Evolutionary conservation across 2,329 filamentous ascomycete species (phyloP).

Genomic region (Rhexocercosporidium sp.): DNA sequence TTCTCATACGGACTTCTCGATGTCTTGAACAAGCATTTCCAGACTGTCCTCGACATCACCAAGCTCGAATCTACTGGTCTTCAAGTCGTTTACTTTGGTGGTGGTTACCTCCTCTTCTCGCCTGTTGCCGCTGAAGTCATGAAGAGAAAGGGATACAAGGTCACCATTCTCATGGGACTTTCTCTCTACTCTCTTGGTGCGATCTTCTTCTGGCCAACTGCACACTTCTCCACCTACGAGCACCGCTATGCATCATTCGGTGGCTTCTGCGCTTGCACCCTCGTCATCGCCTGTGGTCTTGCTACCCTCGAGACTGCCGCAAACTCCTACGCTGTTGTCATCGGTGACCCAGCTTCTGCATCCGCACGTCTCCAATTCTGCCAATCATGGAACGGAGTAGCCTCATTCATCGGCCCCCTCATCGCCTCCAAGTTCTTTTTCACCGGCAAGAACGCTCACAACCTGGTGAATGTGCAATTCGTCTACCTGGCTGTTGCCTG

Average conservation of each 20-base stretch:
- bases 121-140: constrained; percentile 74
- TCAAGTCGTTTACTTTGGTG: constrained; percentile 74
- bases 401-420: constrained; percentile 75
- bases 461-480: constrained; percentile 82
- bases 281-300: constrained; percentile 78
- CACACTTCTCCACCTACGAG: constrained; percentile 66
- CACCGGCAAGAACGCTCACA: constrained; percentile 56
- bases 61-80: constrained; percentile 68
- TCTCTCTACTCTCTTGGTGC: constrained; percentile 76
- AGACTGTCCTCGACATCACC: constrained; percentile 62
- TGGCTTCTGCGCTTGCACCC: constrained; percentile 76
- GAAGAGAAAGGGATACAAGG: constrained; percentile 76
- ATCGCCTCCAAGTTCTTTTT: constrained; percentile 81
- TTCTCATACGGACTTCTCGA: constrained; percentile 87
- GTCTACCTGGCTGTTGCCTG: constrained; percentile 82
- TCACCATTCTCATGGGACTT: constrained; percentile 77
- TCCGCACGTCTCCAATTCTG: constrained; percentile 77
- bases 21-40: constrained; percentile 76
- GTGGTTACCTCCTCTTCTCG: constrained; percentile 70
- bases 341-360: constrained; percentile 73
- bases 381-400: constrained; percentile 76
- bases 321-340: constrained; percentile 74
- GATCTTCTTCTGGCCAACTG: constrained; percentile 82
- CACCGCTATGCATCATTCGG: constrained; percentile 68
- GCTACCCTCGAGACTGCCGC: constrained; percentile 80